Conservation (phyloP, 2,329 filamentous ascomycete genomes). For the Fusarium verticillioides region DNA sequence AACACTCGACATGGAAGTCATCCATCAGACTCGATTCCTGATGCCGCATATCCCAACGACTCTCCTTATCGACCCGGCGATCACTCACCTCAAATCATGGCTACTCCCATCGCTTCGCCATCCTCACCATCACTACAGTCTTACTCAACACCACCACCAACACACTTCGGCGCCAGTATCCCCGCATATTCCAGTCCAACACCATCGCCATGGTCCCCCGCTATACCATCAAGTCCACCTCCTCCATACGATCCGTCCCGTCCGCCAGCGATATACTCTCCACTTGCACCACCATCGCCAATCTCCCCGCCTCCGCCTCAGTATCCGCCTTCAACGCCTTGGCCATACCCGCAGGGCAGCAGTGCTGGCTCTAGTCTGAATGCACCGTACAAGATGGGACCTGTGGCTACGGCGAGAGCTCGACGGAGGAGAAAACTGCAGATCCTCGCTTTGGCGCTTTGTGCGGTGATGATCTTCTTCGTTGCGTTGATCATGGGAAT, state of each 20-base stretch:
- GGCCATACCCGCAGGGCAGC: conserved; percentile 34
- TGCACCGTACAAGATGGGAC: conserved; percentile 36
- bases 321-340: conserved; percentile 33
- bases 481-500: conserved; percentile 44
- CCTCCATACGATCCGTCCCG: conserved; percentile 46
- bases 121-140: conserved; percentile 9
- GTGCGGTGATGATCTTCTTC: conserved; percentile 39
- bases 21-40: conserved; percentile 46
- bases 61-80: conserved; percentile 42
- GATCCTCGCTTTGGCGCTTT: conserved; percentile 38
- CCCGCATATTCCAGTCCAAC: conserved; percentile 24
- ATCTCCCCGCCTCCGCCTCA: conserved; percentile 23
- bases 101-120: conserved; percentile 12
- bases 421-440: conserved; percentile 37
- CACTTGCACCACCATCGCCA: conserved; percentile 23
- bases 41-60: conserved; percentile 48
- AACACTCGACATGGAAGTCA: conserved; percentile 34
- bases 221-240: conserved; percentile 39
- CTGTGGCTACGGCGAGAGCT: conserved; percentile 37
- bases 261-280: conserved; percentile 42
- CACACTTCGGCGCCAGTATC: conserved; percentile 13
- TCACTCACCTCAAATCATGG: conserved; percentile 14
- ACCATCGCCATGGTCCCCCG: conserved; percentile 30
- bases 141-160: conserved; percentile 23
- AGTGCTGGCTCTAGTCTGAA: conserved; percentile 29